phyloP scores from a whole-genome alignment of 1,284 basidiomycete species.

The Lentinus polychrous region DNA sequence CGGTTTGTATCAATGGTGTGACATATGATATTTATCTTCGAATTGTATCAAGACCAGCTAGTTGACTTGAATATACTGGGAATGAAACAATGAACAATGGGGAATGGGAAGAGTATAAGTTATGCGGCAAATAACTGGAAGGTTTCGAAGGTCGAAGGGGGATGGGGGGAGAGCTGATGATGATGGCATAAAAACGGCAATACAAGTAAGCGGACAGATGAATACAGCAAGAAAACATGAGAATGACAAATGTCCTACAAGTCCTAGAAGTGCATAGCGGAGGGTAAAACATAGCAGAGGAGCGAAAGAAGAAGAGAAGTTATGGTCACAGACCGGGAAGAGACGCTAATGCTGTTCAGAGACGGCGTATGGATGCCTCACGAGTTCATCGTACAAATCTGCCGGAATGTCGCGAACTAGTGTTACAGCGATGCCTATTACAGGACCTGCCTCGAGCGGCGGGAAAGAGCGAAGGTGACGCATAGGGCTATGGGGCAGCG shows the following conservation, averaged over 20 bases:
- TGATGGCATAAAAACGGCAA: not conserved
- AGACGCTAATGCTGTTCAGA: slow-evolving; percentile 12
- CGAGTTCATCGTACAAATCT: slow-evolving; percentile 87
- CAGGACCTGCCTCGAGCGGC: slow-evolving; percentile 78
- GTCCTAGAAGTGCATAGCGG: slow-evolving; percentile 1
- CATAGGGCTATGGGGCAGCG: slow-evolving; percentile 70
- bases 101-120: too few species aligned
- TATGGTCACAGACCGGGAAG: not conserved
- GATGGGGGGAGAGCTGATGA: too few species aligned
- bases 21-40: too few species aligned
- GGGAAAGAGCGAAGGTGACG: slow-evolving; percentile 92
- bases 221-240: not conserved
- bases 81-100: too few species aligned
- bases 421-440: slow-evolving; percentile 90
- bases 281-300: not conserved
- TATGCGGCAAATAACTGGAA: too few species aligned
- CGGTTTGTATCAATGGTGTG: too few species aligned
- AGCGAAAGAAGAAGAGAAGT: not conserved
- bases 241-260: not conserved
- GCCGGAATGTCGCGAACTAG: slow-evolving; percentile 86
- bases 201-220: not conserved
- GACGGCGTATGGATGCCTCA: slow-evolving; percentile 75
- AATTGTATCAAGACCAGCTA: too few species aligned
- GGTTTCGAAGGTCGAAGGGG: too few species aligned
- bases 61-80: too few species aligned